Base-by-base conservation (phyloP, 1,284 basidiomycete species). In the Phylloboletellus chloephorus region DNA sequence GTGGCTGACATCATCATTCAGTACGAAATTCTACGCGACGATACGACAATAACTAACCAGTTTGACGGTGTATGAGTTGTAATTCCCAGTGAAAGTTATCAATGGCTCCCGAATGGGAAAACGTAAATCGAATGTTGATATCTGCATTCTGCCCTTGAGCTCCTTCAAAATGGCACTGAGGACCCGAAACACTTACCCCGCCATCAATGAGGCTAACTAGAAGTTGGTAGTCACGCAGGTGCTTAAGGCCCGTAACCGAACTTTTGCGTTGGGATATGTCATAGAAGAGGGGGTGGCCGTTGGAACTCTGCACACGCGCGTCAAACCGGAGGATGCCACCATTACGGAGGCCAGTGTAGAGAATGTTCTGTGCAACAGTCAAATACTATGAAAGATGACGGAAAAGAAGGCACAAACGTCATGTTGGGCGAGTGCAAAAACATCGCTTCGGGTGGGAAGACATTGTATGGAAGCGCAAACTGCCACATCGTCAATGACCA, bases 41-140 rank as follows among this genome's bases (percentile, higher is more conserved):
- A 2, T 1, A 32, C n/a, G 19, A 24, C 0, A 20, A 23, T 3
- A 4, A 44, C 74, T 46, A 49, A 85, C 83, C 39, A 81, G 61
- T 51, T 64, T 67, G 11, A 63, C 61, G 4, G 65, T 71, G 48
- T 75, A 68, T 0, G 67, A 63, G 50, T 82, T 82, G 13, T 71
- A 60, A 47, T 86, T 77, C 4, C 80, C 82, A 4, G 57, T 46
- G 45, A 79, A 79, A 3, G 54, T 51, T 37, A 74, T 59, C 1
- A 73, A 28, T 0, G 79, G 82, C 0, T 53, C 56, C n/a, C 52
- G 49, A 24, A 66, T 57, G 33, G 68, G 51, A 48, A 76, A 83
- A 8, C 84, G 76, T 33, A 82, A 59, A 57, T 88, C 85, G 47
- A 74, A 79, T 2, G 71, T 64, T 26, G 73, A 72, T n/a, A 88